phyloP scores from a whole-genome alignment of 768 basidiomycete genomes.

The Pleurotus tuber-regium region DNA sequence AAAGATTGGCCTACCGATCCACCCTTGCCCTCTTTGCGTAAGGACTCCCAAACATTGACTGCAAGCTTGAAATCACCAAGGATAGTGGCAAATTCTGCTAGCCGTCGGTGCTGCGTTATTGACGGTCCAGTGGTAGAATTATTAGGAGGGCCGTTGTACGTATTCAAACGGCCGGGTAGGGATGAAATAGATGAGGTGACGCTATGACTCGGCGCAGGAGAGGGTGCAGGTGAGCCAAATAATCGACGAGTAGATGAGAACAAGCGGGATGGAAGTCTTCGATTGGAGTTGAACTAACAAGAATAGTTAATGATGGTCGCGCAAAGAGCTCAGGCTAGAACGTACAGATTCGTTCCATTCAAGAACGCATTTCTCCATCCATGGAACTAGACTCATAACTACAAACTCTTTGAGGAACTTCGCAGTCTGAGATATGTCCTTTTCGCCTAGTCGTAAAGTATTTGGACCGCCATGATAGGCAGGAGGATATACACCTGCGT shows the following conservation, averaged over 20 bases:
- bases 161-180: slow-evolving; percentile 33
- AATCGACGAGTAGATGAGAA: slow-evolving; percentile 84
- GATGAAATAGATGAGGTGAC: slow-evolving; percentile 40
- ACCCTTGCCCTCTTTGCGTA: slow-evolving; percentile 83
- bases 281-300: slow-evolving; percentile 64
- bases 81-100: slow-evolving; percentile 94
- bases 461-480: slow-evolving; percentile 25
- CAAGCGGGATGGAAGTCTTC: slow-evolving; percentile 78
- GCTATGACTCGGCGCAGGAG: slow-evolving; percentile 39
- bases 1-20: slow-evolving; percentile 63
- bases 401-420: slow-evolving; percentile 86
- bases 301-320: background rate
- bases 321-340: slow-evolving; percentile 8
- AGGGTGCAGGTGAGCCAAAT: slow-evolving; percentile 63
- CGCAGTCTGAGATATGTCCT: slow-evolving; percentile 72
- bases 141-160: slow-evolving; percentile 30
- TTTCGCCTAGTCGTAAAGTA: slow-evolving; percentile 57
- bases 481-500: slow-evolving; percentile 20
- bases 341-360: slow-evolving; percentile 90
- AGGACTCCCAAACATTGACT: slow-evolving; percentile 76
- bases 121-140: slow-evolving; percentile 26
- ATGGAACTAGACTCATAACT: slow-evolving; percentile 86
- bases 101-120: slow-evolving; percentile 73
- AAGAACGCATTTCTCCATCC: slow-evolving; percentile 93
- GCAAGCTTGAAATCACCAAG: slow-evolving; percentile 90